A percentile compares a stretch with the other conserved stretches of the same genome.
These are phyloP conservation scores for Tolypocladium cylindrosporum DNA, from an alignment of 2,329 filamentous ascomycete genomes.

Conservation along the genomic window DNA sequence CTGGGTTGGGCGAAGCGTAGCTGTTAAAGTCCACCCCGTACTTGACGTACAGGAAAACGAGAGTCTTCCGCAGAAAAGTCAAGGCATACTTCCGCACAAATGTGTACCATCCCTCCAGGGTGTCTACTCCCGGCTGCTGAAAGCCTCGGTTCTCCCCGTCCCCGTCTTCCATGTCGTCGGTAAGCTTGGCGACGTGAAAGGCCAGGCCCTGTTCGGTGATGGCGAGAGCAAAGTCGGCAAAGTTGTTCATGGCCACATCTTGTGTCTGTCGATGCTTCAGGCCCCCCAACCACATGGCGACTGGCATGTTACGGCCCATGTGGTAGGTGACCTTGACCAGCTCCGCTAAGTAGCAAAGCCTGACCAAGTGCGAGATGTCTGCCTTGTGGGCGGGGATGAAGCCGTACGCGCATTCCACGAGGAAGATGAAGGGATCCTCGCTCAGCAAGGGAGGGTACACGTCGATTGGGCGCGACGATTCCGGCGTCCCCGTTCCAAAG, in stretches of 20 bases:
- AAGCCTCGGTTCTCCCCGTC: constrained; percentile 37
- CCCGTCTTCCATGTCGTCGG: constrained; percentile 13
- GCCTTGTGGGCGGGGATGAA: constrained; percentile 57
- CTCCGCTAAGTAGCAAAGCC: constrained; percentile 83
- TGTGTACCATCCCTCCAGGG: constrained; percentile 42
- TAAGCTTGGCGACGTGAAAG: constrained; percentile 21
- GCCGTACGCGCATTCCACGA: constrained; percentile 68
- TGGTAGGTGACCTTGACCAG: constrained; percentile 69
- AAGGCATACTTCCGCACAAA: constrained; percentile 75
- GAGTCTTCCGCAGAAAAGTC: constrained; percentile 78
- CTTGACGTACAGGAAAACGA: constrained; percentile 76
- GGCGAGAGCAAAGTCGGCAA: constrained; percentile 43
- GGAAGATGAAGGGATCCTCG: constrained; percentile 67
- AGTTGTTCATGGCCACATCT: constrained; percentile 40
- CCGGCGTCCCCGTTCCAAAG: constrained; percentile 30
- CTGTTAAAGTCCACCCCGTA: constrained; percentile 81
- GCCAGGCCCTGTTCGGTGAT: constrained; percentile 36
- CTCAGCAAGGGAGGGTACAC: constrained; percentile 49
- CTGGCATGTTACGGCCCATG: constrained; percentile 44
- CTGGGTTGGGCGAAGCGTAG: constrained; percentile 50
- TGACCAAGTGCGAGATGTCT: constrained; percentile 70
- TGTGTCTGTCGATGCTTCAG: constrained; percentile 31
- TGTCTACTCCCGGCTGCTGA: constrained; percentile 43
- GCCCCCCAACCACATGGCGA: constrained; percentile 36
- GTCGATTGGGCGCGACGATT: constrained; percentile 31